Conservation (phyloP, 225 moss, liverwort and hornwort species). For the Rhytidiadelphus loreus region DNA sequence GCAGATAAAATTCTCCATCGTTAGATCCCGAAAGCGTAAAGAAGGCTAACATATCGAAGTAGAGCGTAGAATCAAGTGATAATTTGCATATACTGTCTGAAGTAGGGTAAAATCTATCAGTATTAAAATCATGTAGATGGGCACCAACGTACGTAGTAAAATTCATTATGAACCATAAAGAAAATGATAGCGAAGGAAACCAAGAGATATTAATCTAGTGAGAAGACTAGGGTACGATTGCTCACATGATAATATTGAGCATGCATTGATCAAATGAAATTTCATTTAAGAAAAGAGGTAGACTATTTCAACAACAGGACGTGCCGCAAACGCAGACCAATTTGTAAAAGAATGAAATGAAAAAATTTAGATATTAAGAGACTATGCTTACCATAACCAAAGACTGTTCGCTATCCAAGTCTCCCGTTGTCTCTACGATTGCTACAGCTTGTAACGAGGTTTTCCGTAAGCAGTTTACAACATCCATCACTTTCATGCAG, state of each 20-base stretch:
- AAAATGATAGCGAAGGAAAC: not conserved
- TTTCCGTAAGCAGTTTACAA: conserved; percentile 74
- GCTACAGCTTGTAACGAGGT: conserved; percentile 70
- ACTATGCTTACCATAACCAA: conserved; percentile 47
- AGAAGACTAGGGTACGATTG: not conserved
- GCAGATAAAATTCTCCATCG: not conserved
- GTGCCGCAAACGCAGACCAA: not conserved
- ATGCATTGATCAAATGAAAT: not conserved
- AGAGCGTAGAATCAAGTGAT: not conserved
- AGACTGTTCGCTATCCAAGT: conserved; percentile 27
- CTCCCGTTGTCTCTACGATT: conserved; percentile 53
- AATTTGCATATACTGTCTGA: not conserved
- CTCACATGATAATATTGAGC: not conserved
- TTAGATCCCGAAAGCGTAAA: not conserved
- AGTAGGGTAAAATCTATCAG: not conserved
- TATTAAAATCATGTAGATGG: not conserved
- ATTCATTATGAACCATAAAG: not conserved
- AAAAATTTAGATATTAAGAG: not conserved
- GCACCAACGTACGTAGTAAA: not conserved
- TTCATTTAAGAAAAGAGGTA: not conserved
- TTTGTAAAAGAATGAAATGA: not conserved
- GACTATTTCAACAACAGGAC: not conserved
- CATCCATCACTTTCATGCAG: conserved; percentile 70
- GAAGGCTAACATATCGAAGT: not conserved
- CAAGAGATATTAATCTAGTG: not conserved